Conservation (phyloP, 768 basidiomycete species). For the Pisolithus microcarpus region DNA sequence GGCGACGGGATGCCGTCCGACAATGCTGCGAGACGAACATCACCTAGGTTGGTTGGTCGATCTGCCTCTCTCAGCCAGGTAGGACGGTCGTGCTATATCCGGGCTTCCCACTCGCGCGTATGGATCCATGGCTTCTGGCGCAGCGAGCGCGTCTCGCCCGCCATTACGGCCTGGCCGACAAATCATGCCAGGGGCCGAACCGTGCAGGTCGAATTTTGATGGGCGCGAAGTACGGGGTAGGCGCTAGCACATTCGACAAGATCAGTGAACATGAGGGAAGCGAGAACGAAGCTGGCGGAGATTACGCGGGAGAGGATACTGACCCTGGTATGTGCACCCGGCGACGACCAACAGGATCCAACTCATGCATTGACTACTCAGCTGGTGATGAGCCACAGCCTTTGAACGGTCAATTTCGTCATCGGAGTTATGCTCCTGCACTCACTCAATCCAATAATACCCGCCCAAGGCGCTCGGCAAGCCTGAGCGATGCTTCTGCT, state of each 20-base stretch:
- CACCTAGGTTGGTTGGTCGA: conserved; percentile 24
- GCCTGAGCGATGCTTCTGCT: conserved; percentile 56
- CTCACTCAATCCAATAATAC: conserved; percentile 34
- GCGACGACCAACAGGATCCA: conserved; percentile 6
- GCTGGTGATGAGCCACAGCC: conserved; percentile 25
- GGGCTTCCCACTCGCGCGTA: conserved; percentile 28
- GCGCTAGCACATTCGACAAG: conserved; percentile 36
- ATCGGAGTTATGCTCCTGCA: conserved; percentile 20
- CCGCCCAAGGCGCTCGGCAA: conserved; percentile 71
- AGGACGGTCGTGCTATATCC: conserved; percentile 29
- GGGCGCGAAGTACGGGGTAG: conserved; percentile 25
- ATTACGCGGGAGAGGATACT: conserved; percentile 30
- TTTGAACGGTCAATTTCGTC: conserved; percentile 19
- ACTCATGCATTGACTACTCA: conserved; percentile 17
- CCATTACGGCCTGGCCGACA: conserved; percentile 35
- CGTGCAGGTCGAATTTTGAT: conserved; percentile 48
- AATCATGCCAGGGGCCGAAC: conserved; percentile 37
- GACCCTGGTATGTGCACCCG: conserved; percentile 30
- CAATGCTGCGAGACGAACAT: conserved; percentile 14
- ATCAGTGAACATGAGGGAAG: conserved; percentile 40
- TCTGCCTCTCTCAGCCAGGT: conserved; percentile 28
- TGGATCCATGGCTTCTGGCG: conserved; percentile 17
- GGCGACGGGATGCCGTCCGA: conserved; percentile 20
- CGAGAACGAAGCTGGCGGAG: conserved; percentile 33
- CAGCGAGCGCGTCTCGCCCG: conserved; percentile 34